Evolutionary conservation across 2,329 filamentous ascomycete genomes (phyloP).

Genomic region (Beauveria scarabaeidicola): DNA sequence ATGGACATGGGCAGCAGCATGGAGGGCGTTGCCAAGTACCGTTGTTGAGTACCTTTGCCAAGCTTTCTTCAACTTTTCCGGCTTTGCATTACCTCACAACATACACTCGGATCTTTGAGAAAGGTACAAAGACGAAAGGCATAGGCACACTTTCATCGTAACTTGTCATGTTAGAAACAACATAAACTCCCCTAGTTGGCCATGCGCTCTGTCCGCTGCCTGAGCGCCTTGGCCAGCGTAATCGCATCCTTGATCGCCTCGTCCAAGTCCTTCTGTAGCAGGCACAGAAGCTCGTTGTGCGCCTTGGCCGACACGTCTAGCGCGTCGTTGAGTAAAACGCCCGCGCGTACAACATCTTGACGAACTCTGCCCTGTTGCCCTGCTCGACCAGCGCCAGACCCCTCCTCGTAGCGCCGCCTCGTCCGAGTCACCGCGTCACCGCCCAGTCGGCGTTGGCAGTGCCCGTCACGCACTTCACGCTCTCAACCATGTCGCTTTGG

Average conservation of each 20-base stretch:
- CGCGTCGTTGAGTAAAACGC: constrained; percentile 36
- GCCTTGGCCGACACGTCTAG: constrained; percentile 28
- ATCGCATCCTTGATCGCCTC: constrained; percentile 31
- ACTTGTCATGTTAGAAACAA: too few species aligned
- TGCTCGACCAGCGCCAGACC: constrained; percentile 33
- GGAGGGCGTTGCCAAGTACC: neutral
- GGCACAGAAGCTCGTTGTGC: constrained; percentile 40
- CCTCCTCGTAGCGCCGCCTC: constrained; percentile 35
- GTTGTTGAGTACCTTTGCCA: neutral
- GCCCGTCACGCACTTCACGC: constrained; percentile 48
- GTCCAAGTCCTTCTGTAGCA: constrained; percentile 48
- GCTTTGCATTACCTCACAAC: neutral
- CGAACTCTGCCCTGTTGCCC: constrained; percentile 35
- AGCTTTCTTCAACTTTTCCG: neutral
- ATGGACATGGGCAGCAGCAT: neutral
- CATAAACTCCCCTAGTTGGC: neutral
- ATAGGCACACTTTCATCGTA: too few species aligned
- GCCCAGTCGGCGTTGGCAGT: constrained; percentile 52
- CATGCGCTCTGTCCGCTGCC: constrained; percentile 1
- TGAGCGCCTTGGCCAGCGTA: neutral
- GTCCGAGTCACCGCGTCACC: constrained; percentile 38
- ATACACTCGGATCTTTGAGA: neutral
- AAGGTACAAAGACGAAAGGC: too few species aligned
- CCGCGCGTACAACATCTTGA: constrained; percentile 41
- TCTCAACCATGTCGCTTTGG: constrained; percentile 56